Evolutionary conservation across 805 yeast genomes (phyloP), one percentile per base, ranked within the genome.

Genomic region (Lipomyces starkeyi): DNA sequence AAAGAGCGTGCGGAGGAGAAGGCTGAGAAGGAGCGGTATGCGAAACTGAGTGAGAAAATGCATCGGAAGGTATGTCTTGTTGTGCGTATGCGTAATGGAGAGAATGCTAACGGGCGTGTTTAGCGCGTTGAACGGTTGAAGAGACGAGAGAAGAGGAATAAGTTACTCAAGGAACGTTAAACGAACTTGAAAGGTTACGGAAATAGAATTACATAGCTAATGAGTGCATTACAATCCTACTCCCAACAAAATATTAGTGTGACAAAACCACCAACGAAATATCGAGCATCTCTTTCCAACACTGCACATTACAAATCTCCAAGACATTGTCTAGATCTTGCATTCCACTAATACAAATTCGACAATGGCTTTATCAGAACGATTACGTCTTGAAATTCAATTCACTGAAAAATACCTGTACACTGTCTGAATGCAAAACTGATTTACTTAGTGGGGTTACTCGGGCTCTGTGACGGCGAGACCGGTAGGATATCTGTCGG

Each of bases 101-200:
- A 5, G 34, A 17, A 43, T 35, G 59, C 43, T 35, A 37, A 34
- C 14, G 13, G 4, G 27, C 17, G 14, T 17, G 20, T 13, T 25
- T 43, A 63, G 67, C 60, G 71, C 82, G 91, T 93, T 54, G 98
- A 93, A 72, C 86, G 99, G 80, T 78, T 94, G 81, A 88, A 90
- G 81, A 88, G 90, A 82, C 88, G 90, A 77, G 99, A 94, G 78
- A 94, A 94, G 89, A 88, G 98, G 81, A 94, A 93, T 82, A 94
- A 94, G 81, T 82, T 93, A 75, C 87, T 93, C 78, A 92, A 89
- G 78, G 98, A 93, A 77, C 97, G 98, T 79, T 90, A 73, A 66
- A 60, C 58, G 27, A 25, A 7, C 22, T 11, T 25, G 56, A 13
- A 22, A n/a, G 29, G 34, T 17, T 29, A 22, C 9, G 17, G 32